Base-by-base conservation (phyloP, 768 basidiomycete species). In the Pisolithus microcarpus region DNA sequence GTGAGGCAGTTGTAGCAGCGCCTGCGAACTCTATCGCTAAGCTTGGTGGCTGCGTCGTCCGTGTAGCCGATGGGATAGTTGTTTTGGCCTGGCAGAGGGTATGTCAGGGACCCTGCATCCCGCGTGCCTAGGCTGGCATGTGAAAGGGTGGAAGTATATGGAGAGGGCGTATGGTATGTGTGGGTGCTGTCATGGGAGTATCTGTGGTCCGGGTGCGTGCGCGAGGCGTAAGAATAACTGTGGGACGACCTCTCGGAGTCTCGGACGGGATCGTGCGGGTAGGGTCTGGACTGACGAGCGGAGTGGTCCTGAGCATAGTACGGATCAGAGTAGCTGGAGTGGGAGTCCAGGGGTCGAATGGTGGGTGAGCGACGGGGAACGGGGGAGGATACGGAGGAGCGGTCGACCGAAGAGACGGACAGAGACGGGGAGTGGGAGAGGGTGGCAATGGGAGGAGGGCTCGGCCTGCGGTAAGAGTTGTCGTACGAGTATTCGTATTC, bases 1-100 rank as follows among this genome's bases (percentile, higher is more conserved):
- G 87, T 89, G 64, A 84, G 83, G 66, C 87, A 90, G 64, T 90
- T 90, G 76, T 85, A 89, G 66, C 87, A 90, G 43, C 86, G 72
- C 36, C 87, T 69, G 24, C 87, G 76, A 45, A 90, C 83, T 38
- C 85, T 76, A 62, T 88, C 85, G 61, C 80, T 84, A 50, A 89
- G 73, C 68, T 90, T 90, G 1, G 86, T 88, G 1, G 85, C 78
- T 0, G 87, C 87, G 57, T 90, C 87, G 65, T 87, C 85, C 0
- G 87, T 89, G 67, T 83, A 71, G 28, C 74, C 67, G 51, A 76
- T 68, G 42, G 69, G 53, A 46, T 67, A 69, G 26, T 67, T 64
- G 37, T 57, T 65, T 51, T 73, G 72, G 3, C 70, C 69, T 7
- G 73, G 69, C 46, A 71, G 65, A 16, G 72, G 63, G 57, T 70